Evolutionary conservation across 495 filamentous ascomycete species (phyloP).

Genomic region (Glarea lozoyensis): DNA sequence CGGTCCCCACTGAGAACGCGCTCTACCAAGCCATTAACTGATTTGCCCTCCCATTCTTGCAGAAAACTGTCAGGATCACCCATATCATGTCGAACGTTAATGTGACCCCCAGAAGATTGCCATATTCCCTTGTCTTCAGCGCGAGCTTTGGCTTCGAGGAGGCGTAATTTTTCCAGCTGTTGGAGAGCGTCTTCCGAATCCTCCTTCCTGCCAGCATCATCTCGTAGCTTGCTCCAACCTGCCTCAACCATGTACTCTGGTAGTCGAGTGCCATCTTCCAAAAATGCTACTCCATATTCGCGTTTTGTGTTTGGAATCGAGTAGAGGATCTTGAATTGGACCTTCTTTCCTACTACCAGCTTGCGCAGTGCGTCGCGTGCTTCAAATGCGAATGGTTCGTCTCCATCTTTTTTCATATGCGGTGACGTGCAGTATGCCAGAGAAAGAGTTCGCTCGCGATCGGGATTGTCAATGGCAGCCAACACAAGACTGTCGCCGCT

Average conservation of each 20-base stretch:
- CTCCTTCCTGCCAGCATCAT: conserved; percentile 83
- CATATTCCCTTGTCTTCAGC: conserved; percentile 71
- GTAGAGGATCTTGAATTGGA: conserved; percentile 79
- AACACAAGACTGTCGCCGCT: conserved; percentile 89
- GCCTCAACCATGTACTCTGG: conserved; percentile 75
- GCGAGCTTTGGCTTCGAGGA: conserved; percentile 73
- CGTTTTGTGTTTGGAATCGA: conserved; percentile 74
- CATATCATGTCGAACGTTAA: conserved; percentile 73
- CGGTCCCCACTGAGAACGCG: conserved; percentile 86
- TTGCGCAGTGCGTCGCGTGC: conserved; percentile 87
- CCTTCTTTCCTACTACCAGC: conserved; percentile 71
- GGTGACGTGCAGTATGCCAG: conserved; percentile 88
- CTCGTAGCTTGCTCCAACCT: conserved; percentile 84
- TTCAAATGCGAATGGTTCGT: conserved; percentile 86
- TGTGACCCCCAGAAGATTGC: conserved; percentile 44
- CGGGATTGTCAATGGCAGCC: conserved; percentile 60
- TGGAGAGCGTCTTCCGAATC: conserved; percentile 64
- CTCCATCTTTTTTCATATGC: conserved; percentile 75
- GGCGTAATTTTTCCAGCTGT: conserved; percentile 65
- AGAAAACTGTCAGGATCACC: conserved; percentile 62
- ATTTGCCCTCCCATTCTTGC: conserved; percentile 66
- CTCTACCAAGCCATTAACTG: conserved; percentile 70
- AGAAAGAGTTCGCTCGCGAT: conserved; percentile 73
- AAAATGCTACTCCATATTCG: conserved; percentile 73
- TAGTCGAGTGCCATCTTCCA: conserved; percentile 64